phyloP scores from a whole-genome alignment of 345 rosid species.

The Corchorus olitorius region DNA sequence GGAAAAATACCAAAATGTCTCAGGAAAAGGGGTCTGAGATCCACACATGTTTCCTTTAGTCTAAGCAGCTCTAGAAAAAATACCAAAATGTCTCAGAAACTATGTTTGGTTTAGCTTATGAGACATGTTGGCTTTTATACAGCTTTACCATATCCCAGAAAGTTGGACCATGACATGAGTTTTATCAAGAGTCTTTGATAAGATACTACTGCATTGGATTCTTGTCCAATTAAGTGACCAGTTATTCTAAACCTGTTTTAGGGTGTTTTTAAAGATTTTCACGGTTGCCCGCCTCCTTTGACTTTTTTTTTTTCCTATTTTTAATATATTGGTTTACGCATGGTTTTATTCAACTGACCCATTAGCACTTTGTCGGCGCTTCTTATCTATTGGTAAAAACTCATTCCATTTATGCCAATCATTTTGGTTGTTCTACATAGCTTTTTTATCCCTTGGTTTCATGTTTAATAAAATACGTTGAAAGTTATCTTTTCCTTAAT shows the following conservation, averaged over 20 bases:
- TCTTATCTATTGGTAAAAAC: not conserved
- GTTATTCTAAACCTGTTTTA: not conserved
- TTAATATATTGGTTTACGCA: not conserved
- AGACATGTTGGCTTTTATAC: slow-evolving; percentile 6
- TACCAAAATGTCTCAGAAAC: not conserved
- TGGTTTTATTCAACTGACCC: not conserved
- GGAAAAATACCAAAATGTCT: not conserved
- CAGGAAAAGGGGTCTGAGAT: not conserved
- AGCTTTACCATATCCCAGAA: not conserved
- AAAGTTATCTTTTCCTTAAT: slow-evolving; percentile 7
- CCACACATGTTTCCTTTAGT: not conserved
- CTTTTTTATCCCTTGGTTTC: slow-evolving; percentile 9
- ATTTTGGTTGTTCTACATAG: not conserved
- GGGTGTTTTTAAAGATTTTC: no score
- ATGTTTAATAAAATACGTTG: not conserved
- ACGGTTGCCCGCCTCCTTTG: not conserved
- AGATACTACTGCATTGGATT: not conserved
- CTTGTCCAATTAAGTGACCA: not conserved
- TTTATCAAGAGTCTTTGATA: slow-evolving; percentile 2
- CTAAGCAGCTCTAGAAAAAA: not conserved
- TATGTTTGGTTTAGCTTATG: not conserved
- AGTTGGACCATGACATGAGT: not conserved
- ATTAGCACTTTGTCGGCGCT: no score
- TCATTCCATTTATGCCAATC: not conserved
- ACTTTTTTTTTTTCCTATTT: not conserved